Conservation (phyloP, 1,284 basidiomycete genomes). For the Sanguinoderma infundibulare region DNA sequence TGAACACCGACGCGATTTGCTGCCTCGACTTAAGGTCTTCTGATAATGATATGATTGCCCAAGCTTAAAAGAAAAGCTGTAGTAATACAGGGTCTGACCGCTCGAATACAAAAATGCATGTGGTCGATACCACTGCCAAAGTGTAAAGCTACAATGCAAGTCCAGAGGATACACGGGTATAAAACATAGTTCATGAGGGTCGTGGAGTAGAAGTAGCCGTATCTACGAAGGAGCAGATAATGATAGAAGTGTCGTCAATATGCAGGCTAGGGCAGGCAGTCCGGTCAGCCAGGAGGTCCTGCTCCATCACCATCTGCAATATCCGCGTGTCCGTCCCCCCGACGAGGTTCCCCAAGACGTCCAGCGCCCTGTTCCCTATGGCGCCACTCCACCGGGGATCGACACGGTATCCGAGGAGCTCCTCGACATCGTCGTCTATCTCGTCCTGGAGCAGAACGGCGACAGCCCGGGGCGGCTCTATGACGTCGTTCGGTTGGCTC, state of each 20-base stretch:
- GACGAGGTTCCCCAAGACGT: slow-evolving; percentile 20
- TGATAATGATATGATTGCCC: too few species aligned
- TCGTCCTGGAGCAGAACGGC: slow-evolving; percentile 11
- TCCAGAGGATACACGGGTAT: background rate
- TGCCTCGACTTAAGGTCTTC: too few species aligned
- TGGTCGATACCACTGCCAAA: too few species aligned
- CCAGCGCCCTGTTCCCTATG: slow-evolving; percentile 9
- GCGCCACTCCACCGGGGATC: slow-evolving; percentile 13
- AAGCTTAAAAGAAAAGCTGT: too few species aligned
- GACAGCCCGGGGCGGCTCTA: slow-evolving; percentile 3
- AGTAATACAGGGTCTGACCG: too few species aligned
- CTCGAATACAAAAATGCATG: too few species aligned
- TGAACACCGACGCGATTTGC: too few species aligned
- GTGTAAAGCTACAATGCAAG: background rate
- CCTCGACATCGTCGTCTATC: slow-evolving; percentile 10
- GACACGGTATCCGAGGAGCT: slow-evolving; percentile 6
- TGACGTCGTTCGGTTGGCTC: background rate
- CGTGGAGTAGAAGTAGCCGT: background rate
- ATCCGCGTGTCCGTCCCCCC: slow-evolving; percentile 8
- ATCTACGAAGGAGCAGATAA: slow-evolving; percentile 7
- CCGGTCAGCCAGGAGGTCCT: slow-evolving; percentile 1
- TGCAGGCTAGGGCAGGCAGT: slow-evolving; percentile 5
- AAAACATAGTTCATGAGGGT: background rate
- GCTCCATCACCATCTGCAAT: slow-evolving; percentile 12
- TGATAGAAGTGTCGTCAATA: slow-evolving; percentile 18